Evolutionary conservation across 148 eudicot genomes (phyloP).

Genomic region (Cornus florida): DNA sequence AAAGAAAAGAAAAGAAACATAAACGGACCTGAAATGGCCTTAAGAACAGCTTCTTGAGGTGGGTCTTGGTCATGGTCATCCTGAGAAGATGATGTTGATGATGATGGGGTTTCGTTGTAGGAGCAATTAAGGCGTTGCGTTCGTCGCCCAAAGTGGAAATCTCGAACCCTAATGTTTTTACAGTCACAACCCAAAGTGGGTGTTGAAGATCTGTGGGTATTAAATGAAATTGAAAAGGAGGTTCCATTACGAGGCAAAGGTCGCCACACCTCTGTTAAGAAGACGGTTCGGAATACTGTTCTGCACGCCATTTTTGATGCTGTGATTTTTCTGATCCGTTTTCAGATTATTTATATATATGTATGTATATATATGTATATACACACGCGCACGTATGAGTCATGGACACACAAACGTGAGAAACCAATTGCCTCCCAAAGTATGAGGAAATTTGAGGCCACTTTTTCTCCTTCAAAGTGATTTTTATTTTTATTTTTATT

Average conservation of each 20-base stretch:
- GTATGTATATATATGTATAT: neutral
- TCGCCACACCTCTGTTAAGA: constrained; percentile 50
- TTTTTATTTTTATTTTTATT: too few species aligned
- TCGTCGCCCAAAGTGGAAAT: constrained; percentile 18
- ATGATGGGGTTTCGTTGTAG: constrained; percentile 20
- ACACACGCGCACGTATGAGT: neutral
- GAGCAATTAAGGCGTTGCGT: constrained; percentile 34
- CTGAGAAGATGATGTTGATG: constrained; percentile 19
- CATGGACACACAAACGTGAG: neutral
- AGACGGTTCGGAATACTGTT: constrained; percentile 44
- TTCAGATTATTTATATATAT: neutral
- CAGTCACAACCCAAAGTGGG: constrained; percentile 26
- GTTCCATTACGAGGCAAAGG: constrained; percentile 23
- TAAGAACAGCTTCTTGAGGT: constrained; percentile 89
- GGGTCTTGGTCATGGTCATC: constrained; percentile 80
- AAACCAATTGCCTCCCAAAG: neutral
- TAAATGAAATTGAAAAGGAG: constrained; percentile 9
- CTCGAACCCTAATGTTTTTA: constrained; percentile 26
- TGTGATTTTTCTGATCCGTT: neutral
- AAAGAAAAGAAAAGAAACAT: too few species aligned
- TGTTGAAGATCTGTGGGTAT: constrained; percentile 2
- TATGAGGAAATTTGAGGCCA: too few species aligned
- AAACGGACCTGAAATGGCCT: constrained; percentile 76
- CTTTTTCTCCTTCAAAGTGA: too few species aligned
- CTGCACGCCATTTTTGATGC: constrained; percentile 58